phyloP scores from a whole-genome alignment of 495 filamentous ascomycete genomes.

The Ramalina intermedia region DNA sequence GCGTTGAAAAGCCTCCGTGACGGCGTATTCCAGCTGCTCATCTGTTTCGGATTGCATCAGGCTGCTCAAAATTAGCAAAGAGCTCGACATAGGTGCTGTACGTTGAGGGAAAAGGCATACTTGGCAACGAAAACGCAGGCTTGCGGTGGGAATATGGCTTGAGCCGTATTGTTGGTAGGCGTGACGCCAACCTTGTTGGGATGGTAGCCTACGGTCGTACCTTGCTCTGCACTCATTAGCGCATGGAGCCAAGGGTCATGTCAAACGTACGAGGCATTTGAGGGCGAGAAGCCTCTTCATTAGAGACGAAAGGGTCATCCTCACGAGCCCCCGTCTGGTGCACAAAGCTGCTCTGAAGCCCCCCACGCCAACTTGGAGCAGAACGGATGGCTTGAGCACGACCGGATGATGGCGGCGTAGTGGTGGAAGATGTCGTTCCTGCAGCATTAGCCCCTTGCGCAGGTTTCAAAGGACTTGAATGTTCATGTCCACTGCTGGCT shows the following conservation, averaged over 20 bases:
- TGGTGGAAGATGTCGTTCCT: not conserved
- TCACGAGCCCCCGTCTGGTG: not conserved
- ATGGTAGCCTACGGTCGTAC: slow-evolving; percentile 2
- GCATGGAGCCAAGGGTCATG: not conserved
- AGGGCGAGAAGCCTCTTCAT: not conserved
- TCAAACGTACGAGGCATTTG: not conserved
- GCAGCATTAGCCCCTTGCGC: not conserved
- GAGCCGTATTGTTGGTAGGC: slow-evolving; percentile 35
- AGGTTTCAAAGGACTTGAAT: slow-evolving; percentile 5
- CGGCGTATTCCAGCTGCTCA: slow-evolving; percentile 32
- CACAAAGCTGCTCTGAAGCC: not conserved
- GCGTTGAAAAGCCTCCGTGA: slow-evolving; percentile 34
- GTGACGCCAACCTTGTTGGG: slow-evolving; percentile 13
- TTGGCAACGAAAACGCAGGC: slow-evolving; percentile 53
- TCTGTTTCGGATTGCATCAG: slow-evolving; percentile 30
- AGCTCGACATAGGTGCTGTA: slow-evolving; percentile 2
- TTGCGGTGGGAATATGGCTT: slow-evolving; percentile 36
- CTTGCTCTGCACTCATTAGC: not conserved
- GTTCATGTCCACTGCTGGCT: not conserved
- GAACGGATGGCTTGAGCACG: slow-evolving; percentile 3
- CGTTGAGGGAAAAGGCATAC: slow-evolving; percentile 23
- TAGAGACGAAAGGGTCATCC: slow-evolving; percentile 13
- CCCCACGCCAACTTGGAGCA: slow-evolving; percentile 9
- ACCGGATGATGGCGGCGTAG: slow-evolving; percentile 1
- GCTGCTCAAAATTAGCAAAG: slow-evolving; percentile 8